phyloP scores from a whole-genome alignment of 257 asterid genomes.

The Jaltomata sinuosa region DNA sequence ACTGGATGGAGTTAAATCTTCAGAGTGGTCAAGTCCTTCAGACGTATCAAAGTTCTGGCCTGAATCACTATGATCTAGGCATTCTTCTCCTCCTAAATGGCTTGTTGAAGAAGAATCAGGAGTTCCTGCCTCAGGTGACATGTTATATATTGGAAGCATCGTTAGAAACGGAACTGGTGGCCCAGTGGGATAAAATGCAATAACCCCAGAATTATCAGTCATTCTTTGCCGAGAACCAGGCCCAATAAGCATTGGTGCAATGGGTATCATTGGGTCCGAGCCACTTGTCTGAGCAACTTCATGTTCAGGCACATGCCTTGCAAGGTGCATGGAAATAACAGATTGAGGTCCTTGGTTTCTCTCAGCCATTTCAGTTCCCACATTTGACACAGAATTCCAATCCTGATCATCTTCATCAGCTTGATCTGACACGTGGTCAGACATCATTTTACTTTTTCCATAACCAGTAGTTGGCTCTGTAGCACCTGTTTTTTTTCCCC shows the following conservation, averaged over 20 bases:
- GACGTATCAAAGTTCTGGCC: slow-evolving; percentile 31
- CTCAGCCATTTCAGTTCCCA: slow-evolving; percentile 42
- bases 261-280: slow-evolving; percentile 58
- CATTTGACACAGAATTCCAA: slow-evolving; percentile 28
- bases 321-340: slow-evolving; percentile 40
- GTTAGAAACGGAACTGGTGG: slow-evolving; percentile 94
- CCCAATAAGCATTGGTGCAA: slow-evolving; percentile 69
- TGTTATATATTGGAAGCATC: slow-evolving; percentile 83
- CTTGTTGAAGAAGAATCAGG: slow-evolving; percentile 51
- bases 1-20: slow-evolving; percentile 34
- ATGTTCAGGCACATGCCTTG: slow-evolving; percentile 43
- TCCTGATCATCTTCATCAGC: slow-evolving; percentile 59
- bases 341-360: slow-evolving; percentile 44
- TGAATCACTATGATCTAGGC: slow-evolving; percentile 34
- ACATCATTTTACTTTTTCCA: slow-evolving; percentile 53
- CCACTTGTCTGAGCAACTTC: slow-evolving; percentile 73
- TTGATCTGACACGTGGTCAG: slow-evolving; percentile 33
- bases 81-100: slow-evolving; percentile 48
- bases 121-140: slow-evolving; percentile 50
- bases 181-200: slow-evolving; percentile 89
- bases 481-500: slow-evolving; percentile 32
- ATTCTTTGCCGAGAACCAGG: slow-evolving; percentile 56
- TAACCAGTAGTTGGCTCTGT: slow-evolving; percentile 25
- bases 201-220: slow-evolving; percentile 54
- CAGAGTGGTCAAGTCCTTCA: slow-evolving; percentile 45